Conservation (phyloP, 2,329 filamentous ascomycete species). For the Calonectria naviculata region DNA sequence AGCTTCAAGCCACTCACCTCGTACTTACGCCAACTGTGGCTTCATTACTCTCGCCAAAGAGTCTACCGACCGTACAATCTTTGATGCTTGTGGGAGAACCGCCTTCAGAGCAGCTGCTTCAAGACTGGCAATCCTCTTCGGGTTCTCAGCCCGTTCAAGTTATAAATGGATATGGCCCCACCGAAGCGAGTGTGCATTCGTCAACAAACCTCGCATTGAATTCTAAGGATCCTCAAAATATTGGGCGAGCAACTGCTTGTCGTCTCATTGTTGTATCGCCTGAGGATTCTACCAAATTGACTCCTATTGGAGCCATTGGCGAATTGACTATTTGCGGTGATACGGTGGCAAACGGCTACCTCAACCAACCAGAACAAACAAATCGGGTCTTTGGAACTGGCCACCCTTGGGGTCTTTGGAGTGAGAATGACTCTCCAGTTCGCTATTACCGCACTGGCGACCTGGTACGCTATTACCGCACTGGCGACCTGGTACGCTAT, state of each 20-base stretch:
- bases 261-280: neutral
- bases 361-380: neutral
- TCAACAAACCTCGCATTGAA: neutral
- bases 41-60: neutral
- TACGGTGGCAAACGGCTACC: neutral
- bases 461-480: neutral
- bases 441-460: neutral
- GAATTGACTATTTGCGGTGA: neutral
- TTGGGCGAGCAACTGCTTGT: neutral
- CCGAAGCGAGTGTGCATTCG: neutral
- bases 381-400: neutral
- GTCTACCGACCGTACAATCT: neutral
- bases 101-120: neutral
- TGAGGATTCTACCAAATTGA: neutral
- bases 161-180: neutral
- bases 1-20: neutral
- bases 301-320: neutral
- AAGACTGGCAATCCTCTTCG: neutral
- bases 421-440: neutral
- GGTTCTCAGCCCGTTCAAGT: neutral
- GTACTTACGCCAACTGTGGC: neutral
- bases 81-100: neutral
- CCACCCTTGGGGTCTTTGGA: neutral
- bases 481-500: too few species aligned
- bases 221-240: neutral